A percentile compares a stretch with the other conserved stretches of the same genome.
Evolutionary conservation across 768 basidiomycete genomes (phyloP).

Genomic region (Clitopilus hobsonii): DNA sequence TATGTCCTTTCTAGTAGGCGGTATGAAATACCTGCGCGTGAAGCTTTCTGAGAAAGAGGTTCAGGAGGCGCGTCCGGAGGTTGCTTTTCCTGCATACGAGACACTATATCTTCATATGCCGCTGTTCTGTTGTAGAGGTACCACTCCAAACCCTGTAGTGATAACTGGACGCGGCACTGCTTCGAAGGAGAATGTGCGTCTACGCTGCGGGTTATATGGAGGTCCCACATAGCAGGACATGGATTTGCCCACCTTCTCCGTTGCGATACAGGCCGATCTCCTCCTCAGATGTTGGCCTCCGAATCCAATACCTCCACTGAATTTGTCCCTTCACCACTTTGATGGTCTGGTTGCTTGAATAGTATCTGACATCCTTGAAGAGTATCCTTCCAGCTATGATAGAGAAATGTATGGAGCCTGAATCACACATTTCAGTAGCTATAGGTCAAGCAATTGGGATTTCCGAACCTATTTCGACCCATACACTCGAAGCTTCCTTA

Average conservation of each 20-base stretch:
- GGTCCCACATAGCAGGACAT: neutral
- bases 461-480: conserved; percentile 74
- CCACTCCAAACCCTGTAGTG: conserved; percentile 86
- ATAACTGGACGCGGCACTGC: conserved; percentile 78
- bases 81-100: conserved; percentile 54
- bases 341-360: conserved; percentile 89
- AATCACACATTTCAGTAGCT: neutral
- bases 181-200: conserved; percentile 32
- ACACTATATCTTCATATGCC: conserved; percentile 82
- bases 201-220: conserved; percentile 10
- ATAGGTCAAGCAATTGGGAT: neutral
- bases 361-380: conserved; percentile 83
- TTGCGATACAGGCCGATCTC: conserved; percentile 40
- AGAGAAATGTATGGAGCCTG: conserved; percentile 91
- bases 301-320: conserved; percentile 94
- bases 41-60: conserved; percentile 19
- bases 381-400: conserved; percentile 82
- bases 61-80: neutral
- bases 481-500: conserved; percentile 67
- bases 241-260: neutral
- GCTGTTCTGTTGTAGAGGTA: conserved; percentile 89
- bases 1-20: neutral
- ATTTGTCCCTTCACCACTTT: conserved; percentile 80
- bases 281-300: conserved; percentile 70
- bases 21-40: conserved; percentile 31